phyloP scores from a whole-genome alignment of 106 monocot species.

The Acorus gramineus region DNA sequence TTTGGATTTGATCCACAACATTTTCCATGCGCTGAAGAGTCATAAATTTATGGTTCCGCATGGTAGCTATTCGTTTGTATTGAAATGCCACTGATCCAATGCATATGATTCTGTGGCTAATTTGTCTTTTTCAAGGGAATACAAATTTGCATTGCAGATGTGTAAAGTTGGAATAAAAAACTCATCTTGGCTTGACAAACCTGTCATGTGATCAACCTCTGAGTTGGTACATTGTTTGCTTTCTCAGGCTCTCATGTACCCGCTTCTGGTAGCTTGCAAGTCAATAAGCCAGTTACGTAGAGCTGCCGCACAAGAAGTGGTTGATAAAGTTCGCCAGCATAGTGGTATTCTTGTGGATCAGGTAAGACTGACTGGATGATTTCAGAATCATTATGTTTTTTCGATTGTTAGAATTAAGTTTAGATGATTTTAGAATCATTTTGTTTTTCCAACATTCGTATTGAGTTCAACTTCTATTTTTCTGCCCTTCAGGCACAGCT shows the following conservation, averaged over 20 bases:
- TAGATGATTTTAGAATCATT: not conserved
- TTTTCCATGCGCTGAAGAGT: too few species aligned
- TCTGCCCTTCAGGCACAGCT: slow-evolving; percentile 18
- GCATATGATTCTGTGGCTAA: too few species aligned
- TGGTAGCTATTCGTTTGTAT: not conserved
- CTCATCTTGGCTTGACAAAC: too few species aligned
- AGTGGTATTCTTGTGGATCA: slow-evolving; percentile 95
- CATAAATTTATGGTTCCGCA: too few species aligned
- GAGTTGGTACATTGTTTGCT: not conserved
- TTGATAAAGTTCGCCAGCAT: slow-evolving; percentile 96
- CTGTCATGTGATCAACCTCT: not conserved
- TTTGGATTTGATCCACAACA: too few species aligned
- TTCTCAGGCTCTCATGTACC: slow-evolving; percentile 91
- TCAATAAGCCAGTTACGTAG: slow-evolving; percentile 82
- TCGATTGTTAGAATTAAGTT: not conserved
- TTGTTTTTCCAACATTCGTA: too few species aligned
- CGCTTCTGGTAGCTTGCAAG: slow-evolving; percentile 96
- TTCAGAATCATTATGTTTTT: not conserved
- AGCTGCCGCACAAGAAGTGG: slow-evolving; percentile 91
- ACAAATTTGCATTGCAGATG: too few species aligned
- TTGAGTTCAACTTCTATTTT: too few species aligned
- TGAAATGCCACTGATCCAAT: too few species aligned
- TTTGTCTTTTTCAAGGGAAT: too few species aligned
- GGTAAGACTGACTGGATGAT: slow-evolving; percentile 19
- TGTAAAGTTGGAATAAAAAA: too few species aligned